Evolutionary conservation across 352 stramenopile genomes (phyloP).

Genomic region (Globisporangium emineosum): DNA sequence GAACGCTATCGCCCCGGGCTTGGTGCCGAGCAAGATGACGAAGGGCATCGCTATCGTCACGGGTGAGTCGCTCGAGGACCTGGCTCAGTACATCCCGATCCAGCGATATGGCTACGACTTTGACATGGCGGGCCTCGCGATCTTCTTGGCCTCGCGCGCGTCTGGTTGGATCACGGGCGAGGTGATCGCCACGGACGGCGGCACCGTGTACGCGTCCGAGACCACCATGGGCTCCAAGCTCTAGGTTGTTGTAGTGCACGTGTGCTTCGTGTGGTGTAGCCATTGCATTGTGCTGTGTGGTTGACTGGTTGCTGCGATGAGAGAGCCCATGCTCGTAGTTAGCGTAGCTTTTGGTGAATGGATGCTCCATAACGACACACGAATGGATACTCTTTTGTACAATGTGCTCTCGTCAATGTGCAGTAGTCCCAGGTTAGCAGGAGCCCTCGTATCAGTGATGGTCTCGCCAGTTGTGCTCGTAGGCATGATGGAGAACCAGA

Average conservation of each 20-base stretch:
- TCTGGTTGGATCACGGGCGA: conserved; percentile 92
- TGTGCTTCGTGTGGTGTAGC: no score
- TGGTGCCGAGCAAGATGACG: conserved; percentile 90
- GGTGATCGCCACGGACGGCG: conserved; percentile 91
- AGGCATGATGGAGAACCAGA: background rate
- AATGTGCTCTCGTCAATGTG: no score
- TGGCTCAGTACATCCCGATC: conserved; percentile 80
- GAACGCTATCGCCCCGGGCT: conserved; percentile 94
- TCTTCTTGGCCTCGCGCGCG: conserved; percentile 93
- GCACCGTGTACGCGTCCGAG: conserved; percentile 59
- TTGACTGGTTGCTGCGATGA: no score
- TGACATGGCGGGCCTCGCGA: conserved; percentile 92
- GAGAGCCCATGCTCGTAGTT: no score
- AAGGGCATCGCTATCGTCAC: conserved; percentile 65
- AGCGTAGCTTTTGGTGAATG: no score
- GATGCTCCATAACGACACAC: no score
- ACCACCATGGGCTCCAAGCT: conserved; percentile 37
- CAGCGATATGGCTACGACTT: conserved; percentile 82
- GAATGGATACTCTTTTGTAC: no score
- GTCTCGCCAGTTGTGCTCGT: background rate
- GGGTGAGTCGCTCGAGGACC: conserved; percentile 29
- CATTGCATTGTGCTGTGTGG: no score
- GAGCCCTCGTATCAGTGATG: background rate
- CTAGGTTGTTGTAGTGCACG: no score
- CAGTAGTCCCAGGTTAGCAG: no score